phyloP scores from a whole-genome alignment of 225 moss, liverwort and hornwort genomes.

The Bryoerythrophyllum caledonicum region DNA sequence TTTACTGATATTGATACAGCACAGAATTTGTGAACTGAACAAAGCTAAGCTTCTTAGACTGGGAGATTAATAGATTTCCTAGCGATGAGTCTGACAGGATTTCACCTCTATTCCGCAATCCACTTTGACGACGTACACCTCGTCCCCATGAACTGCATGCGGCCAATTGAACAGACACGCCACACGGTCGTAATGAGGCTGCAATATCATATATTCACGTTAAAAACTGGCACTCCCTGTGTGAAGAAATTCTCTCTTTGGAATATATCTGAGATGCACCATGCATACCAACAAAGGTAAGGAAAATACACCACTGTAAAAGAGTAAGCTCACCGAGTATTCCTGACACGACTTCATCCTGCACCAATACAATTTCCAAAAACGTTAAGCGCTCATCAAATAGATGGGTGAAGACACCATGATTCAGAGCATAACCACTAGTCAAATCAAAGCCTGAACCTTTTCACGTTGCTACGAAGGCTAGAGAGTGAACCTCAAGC shows the following conservation, averaged over 20 bases:
- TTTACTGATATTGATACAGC: slow-evolving; percentile 1
- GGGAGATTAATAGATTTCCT: slow-evolving; percentile 6
- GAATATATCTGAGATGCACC: background rate
- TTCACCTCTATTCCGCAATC: slow-evolving; percentile 79
- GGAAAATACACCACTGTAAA: background rate
- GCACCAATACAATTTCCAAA: slow-evolving; percentile 26
- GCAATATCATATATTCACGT: slow-evolving; percentile 27
- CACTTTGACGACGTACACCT: slow-evolving; percentile 72
- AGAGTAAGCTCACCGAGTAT: slow-evolving; percentile 57
- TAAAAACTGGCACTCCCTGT: background rate
- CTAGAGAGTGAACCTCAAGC: background rate
- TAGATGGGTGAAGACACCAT: slow-evolving; percentile 1
- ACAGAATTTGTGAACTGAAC: background rate
- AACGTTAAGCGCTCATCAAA: background rate
- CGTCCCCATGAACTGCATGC: slow-evolving; percentile 72
- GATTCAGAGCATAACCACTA: background rate
- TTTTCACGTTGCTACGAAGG: background rate
- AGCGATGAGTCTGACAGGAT: slow-evolving; percentile 2
- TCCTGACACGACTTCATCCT: slow-evolving; percentile 72
- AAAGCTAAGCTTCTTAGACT: background rate
- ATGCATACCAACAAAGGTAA: background rate
- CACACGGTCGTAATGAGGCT: slow-evolving; percentile 81
- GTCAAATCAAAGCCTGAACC: background rate
- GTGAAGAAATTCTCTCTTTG: background rate
- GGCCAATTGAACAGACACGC: slow-evolving; percentile 74